These are phyloP conservation scores for Bothriochloa decipiens DNA, from an alignment of 176 grass and related monocot species.

Conservation along the genomic window DNA sequence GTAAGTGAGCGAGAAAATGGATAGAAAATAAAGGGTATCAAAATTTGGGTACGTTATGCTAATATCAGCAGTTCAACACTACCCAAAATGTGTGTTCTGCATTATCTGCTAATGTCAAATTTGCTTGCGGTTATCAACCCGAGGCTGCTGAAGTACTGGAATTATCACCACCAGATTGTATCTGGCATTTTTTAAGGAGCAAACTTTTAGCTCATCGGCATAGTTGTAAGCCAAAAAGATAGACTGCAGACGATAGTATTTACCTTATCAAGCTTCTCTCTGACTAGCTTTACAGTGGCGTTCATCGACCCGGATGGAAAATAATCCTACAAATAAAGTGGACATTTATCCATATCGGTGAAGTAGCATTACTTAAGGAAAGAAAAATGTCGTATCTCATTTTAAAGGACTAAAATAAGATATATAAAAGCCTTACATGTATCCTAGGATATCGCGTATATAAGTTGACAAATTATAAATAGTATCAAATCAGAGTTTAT, in stretches of 20 bases:
- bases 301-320: slow-evolving; percentile 88
- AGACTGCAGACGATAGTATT: neutral
- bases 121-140: slow-evolving; percentile 63
- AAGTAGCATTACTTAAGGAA: neutral
- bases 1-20: neutral
- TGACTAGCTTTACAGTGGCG: slow-evolving; percentile 66
- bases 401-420: too few species aligned
- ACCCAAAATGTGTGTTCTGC: neutral
- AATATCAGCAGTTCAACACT: neutral
- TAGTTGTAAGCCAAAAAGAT: neutral
- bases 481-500: too few species aligned
- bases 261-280: slow-evolving; percentile 87
- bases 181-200: slow-evolving; percentile 51
- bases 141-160: slow-evolving; percentile 39
- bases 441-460: too few species aligned
- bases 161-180: slow-evolving; percentile 55
- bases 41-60: too few species aligned
- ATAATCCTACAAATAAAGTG: slow-evolving; percentile 63
- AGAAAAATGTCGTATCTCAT: too few species aligned
- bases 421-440: too few species aligned
- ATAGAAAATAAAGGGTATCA: neutral
- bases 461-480: too few species aligned
- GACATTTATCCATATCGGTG: neutral
- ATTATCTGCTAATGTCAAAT: slow-evolving; percentile 55
- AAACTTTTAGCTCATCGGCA: neutral